These are phyloP conservation scores for Pulveroboletus ridleyi DNA, from an alignment of 1,284 basidiomycete species.

Conservation along the genomic window DNA sequence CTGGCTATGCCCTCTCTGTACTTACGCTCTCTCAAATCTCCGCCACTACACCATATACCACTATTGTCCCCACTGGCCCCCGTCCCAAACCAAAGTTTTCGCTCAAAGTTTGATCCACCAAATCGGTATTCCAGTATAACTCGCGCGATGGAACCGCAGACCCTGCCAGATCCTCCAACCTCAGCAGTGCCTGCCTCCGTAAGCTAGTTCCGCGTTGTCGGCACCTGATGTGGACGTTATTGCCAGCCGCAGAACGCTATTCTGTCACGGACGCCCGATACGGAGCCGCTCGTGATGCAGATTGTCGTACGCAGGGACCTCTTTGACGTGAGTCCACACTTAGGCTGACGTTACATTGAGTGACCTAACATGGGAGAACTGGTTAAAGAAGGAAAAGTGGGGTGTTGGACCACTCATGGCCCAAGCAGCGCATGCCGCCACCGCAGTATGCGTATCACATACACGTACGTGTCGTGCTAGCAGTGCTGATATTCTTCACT, in stretches of 20 bases:
- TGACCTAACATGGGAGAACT: slow-evolving; percentile 3
- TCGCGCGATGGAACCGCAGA: slow-evolving; percentile 16
- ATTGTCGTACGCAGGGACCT: slow-evolving; percentile 52
- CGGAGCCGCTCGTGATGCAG: slow-evolving; percentile 48
- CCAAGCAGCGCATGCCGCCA: slow-evolving; percentile 58
- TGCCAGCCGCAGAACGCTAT: slow-evolving; percentile 3
- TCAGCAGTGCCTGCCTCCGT: slow-evolving; percentile 7
- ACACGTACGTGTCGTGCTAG: neutral
- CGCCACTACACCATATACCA: neutral
- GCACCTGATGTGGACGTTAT: neutral
- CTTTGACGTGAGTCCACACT: slow-evolving; percentile 43
- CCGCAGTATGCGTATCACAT: slow-evolving; percentile 43
- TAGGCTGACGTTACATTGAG: neutral
- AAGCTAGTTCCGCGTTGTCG: neutral
- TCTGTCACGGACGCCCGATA: neutral
- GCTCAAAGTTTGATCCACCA: neutral
- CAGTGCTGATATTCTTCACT: slow-evolving; percentile 2
- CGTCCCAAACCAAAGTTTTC: neutral
- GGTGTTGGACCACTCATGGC: slow-evolving; percentile 61
- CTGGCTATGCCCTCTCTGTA: too few relatives aligned
- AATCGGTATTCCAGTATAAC: neutral
- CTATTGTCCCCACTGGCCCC: neutral
- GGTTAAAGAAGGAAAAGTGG: slow-evolving; percentile 50
- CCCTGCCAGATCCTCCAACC: neutral
- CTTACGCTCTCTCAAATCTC: neutral